phyloP scores from a whole-genome alignment of 2,329 filamentous ascomycete species.

The Lecanicillium sp. region DNA sequence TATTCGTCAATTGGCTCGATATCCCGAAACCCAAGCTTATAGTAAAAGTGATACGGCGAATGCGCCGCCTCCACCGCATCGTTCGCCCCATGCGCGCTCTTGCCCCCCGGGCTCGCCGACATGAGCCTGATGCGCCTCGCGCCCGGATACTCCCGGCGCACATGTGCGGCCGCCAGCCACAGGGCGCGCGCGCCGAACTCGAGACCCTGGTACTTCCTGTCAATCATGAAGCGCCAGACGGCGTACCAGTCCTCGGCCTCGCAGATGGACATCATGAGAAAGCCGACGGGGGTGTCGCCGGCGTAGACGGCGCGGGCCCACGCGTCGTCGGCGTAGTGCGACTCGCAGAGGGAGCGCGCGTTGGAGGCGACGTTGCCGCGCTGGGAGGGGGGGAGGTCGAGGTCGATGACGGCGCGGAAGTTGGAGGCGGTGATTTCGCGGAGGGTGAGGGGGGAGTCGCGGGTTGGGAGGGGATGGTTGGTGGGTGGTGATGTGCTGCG shows the following conservation, averaged over 20 bases:
- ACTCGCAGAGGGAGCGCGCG: conserved; percentile 11
- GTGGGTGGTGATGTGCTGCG: neutral
- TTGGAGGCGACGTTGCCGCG: conserved; percentile 13
- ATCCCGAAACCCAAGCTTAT: conserved; percentile 11
- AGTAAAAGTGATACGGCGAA: conserved; percentile 12
- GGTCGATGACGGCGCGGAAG: conserved; percentile 13
- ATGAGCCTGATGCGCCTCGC: neutral
- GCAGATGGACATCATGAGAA: conserved; percentile 15
- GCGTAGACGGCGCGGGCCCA: conserved; percentile 15
- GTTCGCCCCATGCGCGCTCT: neutral
- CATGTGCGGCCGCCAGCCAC: conserved; percentile 3
- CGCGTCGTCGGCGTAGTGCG: conserved; percentile 14
- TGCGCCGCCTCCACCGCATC: neutral
- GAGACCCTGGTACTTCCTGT: conserved; percentile 5
- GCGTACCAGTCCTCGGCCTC: conserved; percentile 5
- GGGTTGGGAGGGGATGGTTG: neutral
- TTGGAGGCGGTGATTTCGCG: conserved; percentile 13
- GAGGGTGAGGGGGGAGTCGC: conserved; percentile 2
- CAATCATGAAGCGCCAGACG: conserved; percentile 16
- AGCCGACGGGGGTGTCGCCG: conserved; percentile 12
- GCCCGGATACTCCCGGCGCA: neutral
- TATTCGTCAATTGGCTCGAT: conserved; percentile 4
- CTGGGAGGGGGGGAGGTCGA: conserved; percentile 5
- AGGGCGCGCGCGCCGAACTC: conserved; percentile 7
- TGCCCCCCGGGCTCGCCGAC: conserved; percentile 10